Base-by-base conservation (phyloP, 2,329 filamentous ascomycete species). In the Aspergillus sp. region DNA sequence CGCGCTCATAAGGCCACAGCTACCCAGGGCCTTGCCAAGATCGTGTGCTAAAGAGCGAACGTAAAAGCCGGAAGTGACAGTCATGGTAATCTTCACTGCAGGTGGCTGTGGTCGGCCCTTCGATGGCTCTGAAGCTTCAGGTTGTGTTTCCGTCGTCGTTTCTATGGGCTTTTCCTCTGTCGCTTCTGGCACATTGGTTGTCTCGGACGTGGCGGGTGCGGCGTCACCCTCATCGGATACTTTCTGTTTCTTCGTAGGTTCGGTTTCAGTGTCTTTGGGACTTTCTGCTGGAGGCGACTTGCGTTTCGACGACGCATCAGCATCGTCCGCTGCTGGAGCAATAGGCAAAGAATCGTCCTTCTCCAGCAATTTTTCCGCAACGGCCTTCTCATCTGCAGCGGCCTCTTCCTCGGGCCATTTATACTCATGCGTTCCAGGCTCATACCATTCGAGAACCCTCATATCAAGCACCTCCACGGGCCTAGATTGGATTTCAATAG, bases 61-160 rank as follows among this genome's bases (percentile, higher is more conserved):
- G 74, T 99, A 99, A 80, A 97, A 99, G 40, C 95, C 95, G 0
- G 92, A 96, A 2, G 92, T 92, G 51, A 97, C 93, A 0, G 90
- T 96, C 85, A 99, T 91, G 57, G 89, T 87, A 59, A 99, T 86
- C 69, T 86, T 89, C 49, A 86, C 90, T 1, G 93, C 95, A 1
- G 93, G 86, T 1, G 91, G 68, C 37, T 68, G 70, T 12, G 64
- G 58, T 33, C 49, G 54, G 15, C 63, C 57, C 39, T 56, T 20
- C 19, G 37, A 17, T 12, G 51, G 17, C 39, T 37, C 47, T 51
- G 44, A 24, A 19, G 46, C 17, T n/a, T 51, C 56, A 37, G 44
- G 37, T 46, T 57, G 42, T 34, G 51, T 44, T 20, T 51, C 46
- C 27, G 33, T 19, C 7, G 40, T 3, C 13, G 39, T 37, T 24